Base-by-base conservation (phyloP, 2,329 filamentous ascomycete genomes). In the Trichoderma sp. region DNA sequence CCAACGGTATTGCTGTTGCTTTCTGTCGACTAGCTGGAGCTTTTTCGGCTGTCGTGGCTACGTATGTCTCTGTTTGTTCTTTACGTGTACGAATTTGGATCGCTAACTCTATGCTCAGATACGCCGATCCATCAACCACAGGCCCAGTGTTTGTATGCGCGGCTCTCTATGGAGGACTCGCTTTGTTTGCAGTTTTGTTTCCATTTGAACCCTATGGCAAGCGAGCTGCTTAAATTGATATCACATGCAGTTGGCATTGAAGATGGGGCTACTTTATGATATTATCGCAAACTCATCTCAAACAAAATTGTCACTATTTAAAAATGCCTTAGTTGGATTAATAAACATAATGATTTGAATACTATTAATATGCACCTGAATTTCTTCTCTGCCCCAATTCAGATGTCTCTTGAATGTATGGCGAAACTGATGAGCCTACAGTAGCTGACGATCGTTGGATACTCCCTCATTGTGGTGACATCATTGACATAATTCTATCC, bases 11-110 rank as follows among this genome's bases (percentile, higher is more conserved):
- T 27, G 74, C 78, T 0, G 90, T 91, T 76, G 89, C 88, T 0
- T 89, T 89, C 76, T 93, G 93, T 79, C 86, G 92, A 4, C 80
- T 93, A 76, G 93, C 93, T 90, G 92, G 91, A 2, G 92, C 93
- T 50, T 78, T 93, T 75, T 90, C 88, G 45, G 91, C 91, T 1
- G 87, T 93, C 18, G 89, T 93, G 53, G 91, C 89, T 0, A 91
- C 89, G 4, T 87, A 86, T 38, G 63, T 1, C 35, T 27, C 33
- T n/a, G 6, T 3, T 16, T 27, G 4, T 41, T 4, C 14, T 65
- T 18, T 35, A 27, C 3, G 12, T 18, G 14, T 41, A 14, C 8
- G 11, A 8, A n/a, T 12, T 3, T 12, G n/a, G 16, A 5, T 21
- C 21, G 38, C 24, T 66, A 14, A 66, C 24, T 7, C 4, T n/a